Percentiles rank a stretch among this genome's conserved stretches.
Evolutionary conservation across 2,329 filamentous ascomycete genomes (phyloP).

Genomic region (Botrytis galanthina): DNA sequence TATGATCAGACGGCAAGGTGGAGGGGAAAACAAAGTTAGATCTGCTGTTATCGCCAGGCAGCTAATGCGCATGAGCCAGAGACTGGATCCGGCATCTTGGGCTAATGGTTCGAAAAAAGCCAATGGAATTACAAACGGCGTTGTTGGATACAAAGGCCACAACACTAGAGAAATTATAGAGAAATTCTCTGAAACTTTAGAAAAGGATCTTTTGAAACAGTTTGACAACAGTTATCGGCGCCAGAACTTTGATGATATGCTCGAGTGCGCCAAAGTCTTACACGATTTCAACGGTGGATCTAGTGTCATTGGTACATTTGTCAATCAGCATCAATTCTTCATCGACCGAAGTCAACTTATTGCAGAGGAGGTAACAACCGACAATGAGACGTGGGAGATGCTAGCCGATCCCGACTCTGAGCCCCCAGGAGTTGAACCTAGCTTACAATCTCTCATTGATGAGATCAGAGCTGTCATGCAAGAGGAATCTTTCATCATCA

Average conservation of each 20-base stretch:
- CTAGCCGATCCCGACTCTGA: constrained; percentile 93
- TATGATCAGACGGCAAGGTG: constrained; percentile 72
- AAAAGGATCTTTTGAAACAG: constrained; percentile 91
- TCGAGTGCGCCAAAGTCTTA: constrained; percentile 90
- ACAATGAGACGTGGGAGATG: constrained; percentile 76
- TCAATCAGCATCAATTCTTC: constrained; percentile 99
- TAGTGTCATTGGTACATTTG: constrained; percentile 92
- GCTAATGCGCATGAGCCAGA: constrained; percentile 88
- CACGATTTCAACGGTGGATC: constrained; percentile 94
- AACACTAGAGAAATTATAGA: constrained; percentile 88
- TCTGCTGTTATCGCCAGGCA: constrained; percentile 94
- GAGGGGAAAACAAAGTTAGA: constrained; percentile 87
- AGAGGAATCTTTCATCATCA: constrained; percentile 96
- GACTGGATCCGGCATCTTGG: constrained; percentile 78
- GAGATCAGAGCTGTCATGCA: constrained; percentile 95
- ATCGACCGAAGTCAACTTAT: constrained; percentile 93
- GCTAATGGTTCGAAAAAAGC: constrained; percentile 54
- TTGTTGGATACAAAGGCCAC: constrained; percentile 45
- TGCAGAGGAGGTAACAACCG: constrained; percentile 58
- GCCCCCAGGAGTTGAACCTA: constrained; percentile 86
- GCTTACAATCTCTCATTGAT: constrained; percentile 85
- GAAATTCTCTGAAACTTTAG: constrained; percentile 92
- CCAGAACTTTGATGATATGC: constrained; percentile 97
- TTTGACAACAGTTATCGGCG: constrained; percentile 96
- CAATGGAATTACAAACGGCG: constrained; percentile 47